phyloP scores from a whole-genome alignment of 2,329 filamentous ascomycete species.

The Alternaria solani region DNA sequence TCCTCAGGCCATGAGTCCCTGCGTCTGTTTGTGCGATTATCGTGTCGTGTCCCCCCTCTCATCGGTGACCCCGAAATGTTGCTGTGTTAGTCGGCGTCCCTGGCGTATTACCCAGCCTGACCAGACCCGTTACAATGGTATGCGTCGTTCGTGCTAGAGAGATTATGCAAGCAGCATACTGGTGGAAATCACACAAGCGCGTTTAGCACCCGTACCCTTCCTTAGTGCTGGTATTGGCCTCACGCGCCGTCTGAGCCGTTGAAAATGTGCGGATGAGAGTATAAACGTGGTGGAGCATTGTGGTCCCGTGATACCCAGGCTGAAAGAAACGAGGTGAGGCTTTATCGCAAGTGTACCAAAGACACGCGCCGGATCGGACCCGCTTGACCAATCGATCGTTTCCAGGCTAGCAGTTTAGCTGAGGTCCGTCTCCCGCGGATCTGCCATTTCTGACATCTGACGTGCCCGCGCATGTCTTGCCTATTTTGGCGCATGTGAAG shows the following conservation, averaged over 20 bases:
- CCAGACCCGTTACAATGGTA: neutral
- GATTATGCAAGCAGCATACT: slow-evolving; percentile 1
- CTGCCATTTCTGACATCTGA: slow-evolving; percentile 15
- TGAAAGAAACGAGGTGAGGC: slow-evolving; percentile 1
- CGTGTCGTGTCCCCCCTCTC: slow-evolving; percentile 1
- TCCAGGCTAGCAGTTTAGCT: neutral
- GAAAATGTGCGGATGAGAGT: neutral
- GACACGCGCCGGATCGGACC: neutral
- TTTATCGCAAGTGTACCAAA: slow-evolving; percentile 5
- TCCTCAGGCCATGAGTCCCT: slow-evolving; percentile 1
- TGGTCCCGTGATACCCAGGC: neutral
- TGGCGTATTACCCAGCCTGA: neutral
- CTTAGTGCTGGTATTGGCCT: neutral
- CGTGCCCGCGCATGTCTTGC: slow-evolving; percentile 2
- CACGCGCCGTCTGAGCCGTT: slow-evolving; percentile 1
- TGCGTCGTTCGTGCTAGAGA: neutral
- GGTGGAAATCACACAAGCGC: slow-evolving; percentile 1
- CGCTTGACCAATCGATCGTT: neutral
- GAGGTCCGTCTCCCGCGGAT: slow-evolving; percentile 8
- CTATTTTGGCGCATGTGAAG: slow-evolving; percentile 1
- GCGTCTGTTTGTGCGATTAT: neutral
- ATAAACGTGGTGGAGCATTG: slow-evolving; percentile 1
- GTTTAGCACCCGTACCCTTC: neutral
- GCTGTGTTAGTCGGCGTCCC: neutral
- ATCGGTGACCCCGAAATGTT: slow-evolving; percentile 5